phyloP scores from a whole-genome alignment of 257 asterid genomes.

The Solanum rostratum region DNA sequence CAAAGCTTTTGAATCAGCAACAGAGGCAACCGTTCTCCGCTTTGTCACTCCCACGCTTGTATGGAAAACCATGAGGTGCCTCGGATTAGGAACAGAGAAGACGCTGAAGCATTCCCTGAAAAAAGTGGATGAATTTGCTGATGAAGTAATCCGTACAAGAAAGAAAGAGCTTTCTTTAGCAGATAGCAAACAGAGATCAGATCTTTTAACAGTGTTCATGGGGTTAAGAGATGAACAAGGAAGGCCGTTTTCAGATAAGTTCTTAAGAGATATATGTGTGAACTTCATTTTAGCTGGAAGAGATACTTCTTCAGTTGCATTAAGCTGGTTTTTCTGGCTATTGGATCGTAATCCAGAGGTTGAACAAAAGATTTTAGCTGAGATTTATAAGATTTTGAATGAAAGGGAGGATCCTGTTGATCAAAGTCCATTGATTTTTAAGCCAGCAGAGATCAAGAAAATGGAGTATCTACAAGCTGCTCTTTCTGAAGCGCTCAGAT shows the following conservation, averaged over 20 bases:
- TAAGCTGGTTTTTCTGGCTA: conserved; percentile 97
- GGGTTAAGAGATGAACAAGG: conserved; percentile 55
- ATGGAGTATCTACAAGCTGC: conserved; percentile 98
- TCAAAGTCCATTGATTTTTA: conserved; percentile 25
- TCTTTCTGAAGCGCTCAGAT: conserved; percentile 73
- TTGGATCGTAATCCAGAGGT: conserved; percentile 41
- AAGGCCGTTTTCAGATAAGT: conserved; percentile 36
- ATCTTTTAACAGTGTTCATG: conserved; percentile 72
- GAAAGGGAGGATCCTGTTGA: conserved; percentile 23
- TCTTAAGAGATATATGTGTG: conserved; percentile 78
- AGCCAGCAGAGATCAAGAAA: conserved; percentile 80
- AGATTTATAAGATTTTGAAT: conserved; percentile 43
- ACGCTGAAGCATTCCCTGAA: conserved; percentile 34
- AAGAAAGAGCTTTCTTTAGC: conserved; percentile 43
- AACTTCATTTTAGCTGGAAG: conserved; percentile 90
- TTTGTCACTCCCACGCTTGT: conserved; percentile 68
- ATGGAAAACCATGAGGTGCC: conserved; percentile 64
- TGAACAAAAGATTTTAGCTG: conserved; percentile 59
- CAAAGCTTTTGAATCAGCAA: conserved; percentile 73
- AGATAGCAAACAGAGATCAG: conserved; percentile 28
- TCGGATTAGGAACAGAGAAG: conserved; percentile 56
- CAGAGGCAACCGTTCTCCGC: conserved; percentile 59
- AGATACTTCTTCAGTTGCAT: conserved; percentile 93
- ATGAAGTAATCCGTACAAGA: conserved; percentile 56
- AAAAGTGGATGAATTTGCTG: conserved; percentile 62